Evolutionary conservation across 352 stramenopile species (phyloP).

Genomic region (Saprolegnia parasitica): DNA sequence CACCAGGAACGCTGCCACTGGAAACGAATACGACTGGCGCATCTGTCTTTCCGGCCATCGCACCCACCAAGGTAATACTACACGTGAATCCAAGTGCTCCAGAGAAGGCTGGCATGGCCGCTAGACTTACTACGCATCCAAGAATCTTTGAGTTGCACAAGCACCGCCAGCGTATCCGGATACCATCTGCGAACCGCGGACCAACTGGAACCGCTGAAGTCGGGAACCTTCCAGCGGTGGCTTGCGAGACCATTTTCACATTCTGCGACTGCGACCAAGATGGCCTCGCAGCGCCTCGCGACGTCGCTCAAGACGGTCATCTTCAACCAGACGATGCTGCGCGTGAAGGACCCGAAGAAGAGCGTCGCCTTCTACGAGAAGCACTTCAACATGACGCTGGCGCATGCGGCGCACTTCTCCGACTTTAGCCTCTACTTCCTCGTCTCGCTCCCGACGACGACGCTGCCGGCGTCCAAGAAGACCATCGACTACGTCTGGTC

Average conservation of each 20-base stretch:
- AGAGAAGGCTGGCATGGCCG: too few species aligned
- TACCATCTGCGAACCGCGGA: not conserved
- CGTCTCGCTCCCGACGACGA: slow-evolving; percentile 35
- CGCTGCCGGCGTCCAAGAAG: slow-evolving; percentile 30
- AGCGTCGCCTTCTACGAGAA: slow-evolving; percentile 37
- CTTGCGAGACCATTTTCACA: slow-evolving; percentile 28
- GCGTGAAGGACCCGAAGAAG: slow-evolving; percentile 33
- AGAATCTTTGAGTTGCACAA: too few species aligned
- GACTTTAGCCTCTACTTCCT: slow-evolving; percentile 91
- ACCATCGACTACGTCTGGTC: slow-evolving; percentile 34
- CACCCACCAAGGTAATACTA: too few species aligned
- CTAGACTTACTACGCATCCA: too few species aligned
- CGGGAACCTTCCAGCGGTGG: slow-evolving; percentile 26
- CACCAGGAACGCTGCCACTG: too few species aligned
- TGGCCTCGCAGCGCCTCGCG: slow-evolving; percentile 16
- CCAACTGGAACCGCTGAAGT: not conserved
- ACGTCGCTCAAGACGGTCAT: slow-evolving; percentile 44
- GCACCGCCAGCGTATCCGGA: too few species aligned
- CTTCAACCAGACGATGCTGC: slow-evolving; percentile 45
- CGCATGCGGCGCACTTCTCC: slow-evolving; percentile 65
- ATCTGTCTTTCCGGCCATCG: too few species aligned
- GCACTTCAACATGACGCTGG: slow-evolving; percentile 76
- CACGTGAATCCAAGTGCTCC: too few species aligned
- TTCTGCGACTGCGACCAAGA: not conserved
- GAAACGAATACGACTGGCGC: too few species aligned